Evolutionary conservation across 2,329 filamentous ascomycete species (phyloP), one percentile per base, ranked within the genome.

Genomic region (Lasiodiplodia sp.): DNA sequence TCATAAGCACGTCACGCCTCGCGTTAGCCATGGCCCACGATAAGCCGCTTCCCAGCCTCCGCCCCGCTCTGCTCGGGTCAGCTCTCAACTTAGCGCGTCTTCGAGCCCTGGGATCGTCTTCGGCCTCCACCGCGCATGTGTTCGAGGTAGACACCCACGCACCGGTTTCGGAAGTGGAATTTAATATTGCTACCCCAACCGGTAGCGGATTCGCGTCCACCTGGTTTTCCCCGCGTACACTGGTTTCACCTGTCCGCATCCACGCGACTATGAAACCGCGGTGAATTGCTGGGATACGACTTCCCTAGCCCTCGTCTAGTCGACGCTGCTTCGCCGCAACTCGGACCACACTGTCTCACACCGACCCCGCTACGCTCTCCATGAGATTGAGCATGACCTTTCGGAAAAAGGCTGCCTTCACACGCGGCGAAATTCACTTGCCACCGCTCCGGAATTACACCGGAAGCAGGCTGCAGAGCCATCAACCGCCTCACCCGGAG

Each of bases 31-130:
- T 62, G 25, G 58, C 16, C 10, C 40, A 23, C 44, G 40, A 63
- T 63, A 63, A 63, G 60, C 60, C 25, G 60, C 25, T 28, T 44
- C 57, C 31, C 60, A 52, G 47, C 60, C 28, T 52, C 60, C 60
- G 60, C 60, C 60, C 60, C 60, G 47, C 60, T 52, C 44, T 23
- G 16, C n/a, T 31, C 37, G 34, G 34, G 57, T 62, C 58, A 49
- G 58, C 58, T 63, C 40, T 16, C 28, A 14, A 49, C 4, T 37
- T 63, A 63, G 58, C 56, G 56, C 56, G 11, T 23, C 57, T 60
- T 31, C n/a, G 8, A n/a, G 21, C 58, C 40, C 40, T 37, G 21
- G 31, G 58, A 63, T 63, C 58, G 16, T 49, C 58, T 23, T 25
- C 40, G 40, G 58, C 58, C 23, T 40, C 58, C 25, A 21, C 23